These are phyloP conservation scores for Populus simonii DNA, from an alignment of 345 rosid genomes.

Conservation along the genomic window DNA sequence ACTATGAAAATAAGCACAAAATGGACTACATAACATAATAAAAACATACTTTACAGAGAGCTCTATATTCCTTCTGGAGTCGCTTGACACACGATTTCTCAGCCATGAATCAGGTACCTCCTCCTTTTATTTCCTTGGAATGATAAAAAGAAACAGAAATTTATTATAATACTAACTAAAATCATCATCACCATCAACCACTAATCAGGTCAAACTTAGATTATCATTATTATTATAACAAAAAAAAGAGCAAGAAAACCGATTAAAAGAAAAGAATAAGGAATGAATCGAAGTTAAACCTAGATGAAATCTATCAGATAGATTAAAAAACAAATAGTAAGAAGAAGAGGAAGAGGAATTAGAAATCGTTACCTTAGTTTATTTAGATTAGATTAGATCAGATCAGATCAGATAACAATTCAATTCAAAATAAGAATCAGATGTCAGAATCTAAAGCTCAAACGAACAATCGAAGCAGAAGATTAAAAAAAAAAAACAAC, in stretches of 20 bases:
- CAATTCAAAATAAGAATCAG: not conserved
- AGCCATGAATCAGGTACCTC: constrained; percentile 49
- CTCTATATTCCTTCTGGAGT: constrained; percentile 94
- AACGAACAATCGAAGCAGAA: not conserved
- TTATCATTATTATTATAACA: no score
- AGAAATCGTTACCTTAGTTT: not conserved
- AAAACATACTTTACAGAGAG: constrained; percentile 79
- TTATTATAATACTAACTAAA: no score
- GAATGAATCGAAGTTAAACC: not conserved
- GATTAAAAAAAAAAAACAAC: not conserved
- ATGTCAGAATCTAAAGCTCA: not conserved
- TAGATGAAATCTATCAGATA: not conserved
- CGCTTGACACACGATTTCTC: constrained; percentile 90
- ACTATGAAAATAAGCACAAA: not conserved
- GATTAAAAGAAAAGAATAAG: no score
- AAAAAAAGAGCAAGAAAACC: no score
- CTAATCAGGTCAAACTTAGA: not conserved
- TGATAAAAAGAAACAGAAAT: no score
- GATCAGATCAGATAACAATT: no score
- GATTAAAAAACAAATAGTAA: no score
- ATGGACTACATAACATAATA: not conserved
- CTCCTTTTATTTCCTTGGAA: not conserved
- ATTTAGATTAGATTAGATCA: no score
- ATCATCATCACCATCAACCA: not conserved
- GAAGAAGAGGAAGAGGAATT: not conserved